Conservation (phyloP, 495 filamentous ascomycete genomes). For the Trypethelium eluteriae region DNA sequence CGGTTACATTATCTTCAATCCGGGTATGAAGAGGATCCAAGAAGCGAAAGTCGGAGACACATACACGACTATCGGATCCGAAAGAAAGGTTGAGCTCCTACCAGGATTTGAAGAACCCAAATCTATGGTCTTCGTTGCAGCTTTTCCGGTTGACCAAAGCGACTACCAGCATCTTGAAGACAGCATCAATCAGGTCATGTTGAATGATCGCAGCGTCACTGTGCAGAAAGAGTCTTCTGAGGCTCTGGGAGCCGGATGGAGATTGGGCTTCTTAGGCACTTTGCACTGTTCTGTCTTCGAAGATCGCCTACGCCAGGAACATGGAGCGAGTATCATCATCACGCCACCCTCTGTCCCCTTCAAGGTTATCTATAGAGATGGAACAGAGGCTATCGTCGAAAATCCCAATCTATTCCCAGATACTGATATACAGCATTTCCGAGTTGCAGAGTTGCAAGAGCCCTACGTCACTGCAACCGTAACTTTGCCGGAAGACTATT, state of each 20-base stretch:
- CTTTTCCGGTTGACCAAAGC: slow-evolving; percentile 83
- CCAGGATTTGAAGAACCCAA: slow-evolving; percentile 97
- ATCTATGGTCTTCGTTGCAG: slow-evolving; percentile 97
- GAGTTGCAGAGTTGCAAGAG: slow-evolving; percentile 64
- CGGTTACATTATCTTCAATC: slow-evolving; percentile 93
- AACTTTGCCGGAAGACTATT: slow-evolving; percentile 86
- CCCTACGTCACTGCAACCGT: slow-evolving; percentile 81
- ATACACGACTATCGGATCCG: slow-evolving; percentile 74
- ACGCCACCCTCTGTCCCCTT: slow-evolving; percentile 92
- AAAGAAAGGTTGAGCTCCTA: slow-evolving; percentile 68
- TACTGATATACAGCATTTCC: slow-evolving; percentile 49
- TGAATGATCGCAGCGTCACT: slow-evolving; percentile 93
- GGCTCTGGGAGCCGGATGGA: slow-evolving; percentile 87
- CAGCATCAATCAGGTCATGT: slow-evolving; percentile 83
- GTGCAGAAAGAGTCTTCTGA: slow-evolving; percentile 89
- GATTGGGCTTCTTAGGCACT: slow-evolving; percentile 89
- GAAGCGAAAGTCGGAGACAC: slow-evolving; percentile 96
- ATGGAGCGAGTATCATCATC: slow-evolving; percentile 92
- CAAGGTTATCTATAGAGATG: slow-evolving; percentile 69
- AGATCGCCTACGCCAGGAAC: slow-evolving; percentile 89
- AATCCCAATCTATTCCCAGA: slow-evolving; percentile 86
- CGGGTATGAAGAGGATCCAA: slow-evolving; percentile 91
- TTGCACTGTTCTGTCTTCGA: slow-evolving; percentile 97
- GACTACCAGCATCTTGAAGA: slow-evolving; percentile 85
- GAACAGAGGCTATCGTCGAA: slow-evolving; percentile 63